Evolutionary conservation across 345 rosid genomes (phyloP).

Genomic region (Corchorus capsularis): DNA sequence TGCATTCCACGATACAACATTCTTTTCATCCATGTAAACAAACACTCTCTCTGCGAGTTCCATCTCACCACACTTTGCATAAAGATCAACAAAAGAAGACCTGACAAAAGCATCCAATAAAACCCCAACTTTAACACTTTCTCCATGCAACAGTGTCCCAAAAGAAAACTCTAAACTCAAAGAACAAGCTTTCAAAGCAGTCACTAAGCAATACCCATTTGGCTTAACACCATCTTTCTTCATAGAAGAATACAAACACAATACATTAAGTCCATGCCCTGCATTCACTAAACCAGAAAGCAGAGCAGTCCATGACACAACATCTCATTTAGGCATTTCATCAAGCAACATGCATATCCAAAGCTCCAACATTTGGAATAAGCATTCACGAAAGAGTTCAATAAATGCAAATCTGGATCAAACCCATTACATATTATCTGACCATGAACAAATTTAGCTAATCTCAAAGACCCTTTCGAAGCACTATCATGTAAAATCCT

Average conservation of each 20-base stretch:
- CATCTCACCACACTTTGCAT: slow-evolving; percentile 45
- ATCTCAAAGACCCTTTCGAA: slow-evolving; percentile 28
- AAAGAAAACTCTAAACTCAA: slow-evolving; percentile 34
- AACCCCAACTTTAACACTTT: slow-evolving; percentile 38
- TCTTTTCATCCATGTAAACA: slow-evolving; percentile 36
- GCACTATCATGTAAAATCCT: slow-evolving; percentile 41
- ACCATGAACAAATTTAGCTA: slow-evolving; percentile 39
- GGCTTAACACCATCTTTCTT: slow-evolving; percentile 39
- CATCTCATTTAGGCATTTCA: slow-evolving; percentile 43
- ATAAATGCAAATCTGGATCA: slow-evolving; percentile 30
- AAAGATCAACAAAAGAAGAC: slow-evolving; percentile 48
- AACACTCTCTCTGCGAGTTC: slow-evolving; percentile 44
- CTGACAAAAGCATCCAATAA: slow-evolving; percentile 41
- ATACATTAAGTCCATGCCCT: slow-evolving; percentile 30
- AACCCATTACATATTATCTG: slow-evolving; percentile 23
- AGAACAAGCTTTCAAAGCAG: slow-evolving; percentile 46
- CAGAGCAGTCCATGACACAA: slow-evolving; percentile 50
- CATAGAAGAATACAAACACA: slow-evolving; percentile 35
- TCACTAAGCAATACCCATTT: slow-evolving; percentile 38
- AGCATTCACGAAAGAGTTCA: slow-evolving; percentile 43
- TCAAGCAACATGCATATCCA: slow-evolving; percentile 38
- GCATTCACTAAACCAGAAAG: slow-evolving; percentile 36
- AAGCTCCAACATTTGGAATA: slow-evolving; percentile 39
- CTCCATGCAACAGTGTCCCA: slow-evolving; percentile 46
- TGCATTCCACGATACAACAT: slow-evolving; percentile 46